Evolutionary conservation across 441 rosid genomes (phyloP), one percentile per base, ranked within the genome.

Genomic region (Jatropha podagrica): DNA sequence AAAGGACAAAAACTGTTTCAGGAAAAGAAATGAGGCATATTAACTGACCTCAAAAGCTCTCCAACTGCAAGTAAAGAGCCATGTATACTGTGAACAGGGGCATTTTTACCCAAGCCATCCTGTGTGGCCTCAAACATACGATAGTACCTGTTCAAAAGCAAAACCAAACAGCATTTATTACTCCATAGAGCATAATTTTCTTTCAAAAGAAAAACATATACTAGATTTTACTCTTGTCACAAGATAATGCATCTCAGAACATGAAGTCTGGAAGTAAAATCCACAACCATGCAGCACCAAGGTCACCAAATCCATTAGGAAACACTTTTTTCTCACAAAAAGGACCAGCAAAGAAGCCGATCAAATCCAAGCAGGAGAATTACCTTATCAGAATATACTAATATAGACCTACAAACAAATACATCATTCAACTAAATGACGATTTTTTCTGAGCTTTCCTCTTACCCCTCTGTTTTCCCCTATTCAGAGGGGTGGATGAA

Each of bases 111-210:
- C 86, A 96, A 86, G 58, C 99, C 98, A 85, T 91, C 98, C 82
- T 96, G 98, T n/a, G 99, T 96, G 81, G 98, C 97, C 90, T 92
- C 97, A 92, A 96, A 96, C 98, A 96, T 92, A 61, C 93, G 89
- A 83, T 94, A 94, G 78, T 96, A 94, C 99, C 99, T 94, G 80
- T 73, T 12, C 72, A 81, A 72, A 77, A 66, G 71, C 71, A 72
- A 37, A 76, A 79, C 37, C 60, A 75, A 44, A 17, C 13, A 27
- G 41, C 10, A 32, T 46, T 40, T 18, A 68, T 15, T 41, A 67
- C 56, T 37, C 14, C 1, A 66, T 8, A 23, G 18, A 37, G 10
- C 37, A 4, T 8, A 42, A 26, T 26, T 23, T 3, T 26, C 60
- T 14, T 14, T 3, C 6, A n/a, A 8, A 65, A 11, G 3, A 17